These are phyloP conservation scores for Panicum virgatum DNA, from an alignment of 202 grass and related monocot species.

Conservation along the genomic window DNA sequence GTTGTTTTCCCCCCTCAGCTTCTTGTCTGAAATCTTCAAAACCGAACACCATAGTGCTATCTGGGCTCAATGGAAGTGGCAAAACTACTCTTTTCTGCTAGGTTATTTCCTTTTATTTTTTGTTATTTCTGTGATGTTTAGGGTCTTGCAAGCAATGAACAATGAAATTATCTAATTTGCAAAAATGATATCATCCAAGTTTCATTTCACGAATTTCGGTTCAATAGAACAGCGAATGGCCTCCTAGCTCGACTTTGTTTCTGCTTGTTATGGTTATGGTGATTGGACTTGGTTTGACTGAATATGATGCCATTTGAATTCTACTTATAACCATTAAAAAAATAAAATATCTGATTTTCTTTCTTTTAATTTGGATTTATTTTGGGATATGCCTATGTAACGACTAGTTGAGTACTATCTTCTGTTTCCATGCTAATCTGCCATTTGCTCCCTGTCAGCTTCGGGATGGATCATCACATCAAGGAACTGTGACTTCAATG, in stretches of 20 bases:
- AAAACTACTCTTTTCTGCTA: slow-evolving; percentile 95
- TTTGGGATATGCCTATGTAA: not conserved
- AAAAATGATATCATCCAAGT: not conserved
- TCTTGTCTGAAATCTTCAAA: slow-evolving; percentile 71
- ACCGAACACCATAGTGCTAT: slow-evolving; percentile 77
- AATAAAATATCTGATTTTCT: not conserved
- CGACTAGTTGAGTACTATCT: not conserved
- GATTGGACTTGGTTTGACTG: not conserved
- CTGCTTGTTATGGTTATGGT: not conserved
- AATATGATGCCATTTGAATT: not conserved
- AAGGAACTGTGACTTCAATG: slow-evolving; percentile 94
- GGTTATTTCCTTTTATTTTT: slow-evolving; percentile 38
- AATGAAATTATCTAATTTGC: not conserved
- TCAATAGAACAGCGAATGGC: not conserved
- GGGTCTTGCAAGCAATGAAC: not conserved
- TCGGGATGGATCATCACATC: slow-evolving; percentile 87
- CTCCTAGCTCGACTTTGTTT: not conserved
- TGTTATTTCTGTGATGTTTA: not conserved
- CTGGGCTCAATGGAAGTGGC: slow-evolving; percentile 80
- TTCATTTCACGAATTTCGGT: not conserved
- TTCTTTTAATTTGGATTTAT: not conserved
- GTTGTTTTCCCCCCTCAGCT: slow-evolving; percentile 35
- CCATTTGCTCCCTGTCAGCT: slow-evolving; percentile 52
- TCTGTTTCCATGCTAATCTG: slow-evolving; percentile 10
- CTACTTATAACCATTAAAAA: not conserved